Evolutionary conservation across 495 filamentous ascomycete species (phyloP), one percentile per base, ranked within the genome.

Genomic region (Pseudevernia furfuracea): DNA sequence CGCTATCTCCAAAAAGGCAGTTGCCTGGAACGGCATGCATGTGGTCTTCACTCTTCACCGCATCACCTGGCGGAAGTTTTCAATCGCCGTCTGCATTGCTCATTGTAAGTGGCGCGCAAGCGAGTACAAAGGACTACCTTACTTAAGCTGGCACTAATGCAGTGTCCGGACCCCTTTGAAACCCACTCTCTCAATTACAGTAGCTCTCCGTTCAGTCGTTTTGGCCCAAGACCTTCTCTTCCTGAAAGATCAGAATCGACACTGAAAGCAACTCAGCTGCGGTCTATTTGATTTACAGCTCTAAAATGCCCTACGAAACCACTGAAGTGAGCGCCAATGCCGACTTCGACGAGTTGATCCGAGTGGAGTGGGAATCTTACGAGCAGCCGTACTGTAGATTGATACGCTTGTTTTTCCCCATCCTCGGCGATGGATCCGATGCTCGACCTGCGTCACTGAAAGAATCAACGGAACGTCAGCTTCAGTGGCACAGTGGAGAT

Each of bases 391-490:
- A 25, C 46, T 49, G 46, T 14, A 25, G 46, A 49, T 28, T 49
- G 46, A 25, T 25, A 3, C 46, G 21, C 9, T 9, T 49, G 1
- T 49, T 25, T 28, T 49, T 25, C 11, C n/a, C 46, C n/a, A 7
- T 49, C 46, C 23, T 10, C n/a, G 46, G 10, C 46, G 1, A 59
- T 58, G 12, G 63, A 61, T 0, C 65, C 58, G 38, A 63, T 63
- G 48, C 71, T 67, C 34, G 63, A 68, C 44, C 60, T 48, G 5
- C 5, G 3, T 63, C 68, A 12, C 66, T 74, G 34, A 62, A 66
- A 21, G 73, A 74, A 48, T 68, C 65, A 4, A 65, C 61, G 1
- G 66, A 65, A 12, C 65, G 73, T 14, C 71, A 73, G 3, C 55
- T 62, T 23, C 25, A 49, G 43, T 71, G 71, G 69, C 68, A 75